Evolutionary conservation across 306 rosid genomes (phyloP).

Genomic region (Begonia fuchsioides): DNA sequence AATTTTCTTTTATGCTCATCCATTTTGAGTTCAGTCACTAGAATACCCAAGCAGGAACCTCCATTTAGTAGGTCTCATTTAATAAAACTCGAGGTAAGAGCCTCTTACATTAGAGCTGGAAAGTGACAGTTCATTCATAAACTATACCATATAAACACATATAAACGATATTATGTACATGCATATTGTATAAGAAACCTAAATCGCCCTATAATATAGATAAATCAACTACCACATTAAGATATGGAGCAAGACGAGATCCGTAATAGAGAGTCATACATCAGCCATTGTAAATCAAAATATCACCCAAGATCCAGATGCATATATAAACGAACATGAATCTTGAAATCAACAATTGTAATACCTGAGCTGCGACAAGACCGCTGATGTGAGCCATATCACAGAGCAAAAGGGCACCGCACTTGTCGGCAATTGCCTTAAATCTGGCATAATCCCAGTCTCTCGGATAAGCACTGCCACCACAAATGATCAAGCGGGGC

Average conservation of each 20-base stretch:
- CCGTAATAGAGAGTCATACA: not conserved
- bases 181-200: no score
- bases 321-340: not conserved
- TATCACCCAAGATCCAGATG: not conserved
- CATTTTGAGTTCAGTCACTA: no score
- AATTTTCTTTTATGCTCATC: no score
- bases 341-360: not conserved
- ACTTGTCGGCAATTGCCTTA: slow-evolving; percentile 56
- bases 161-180: no score
- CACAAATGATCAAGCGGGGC: slow-evolving; percentile 69
- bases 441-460: slow-evolving; percentile 77
- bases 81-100: not conserved
- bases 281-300: not conserved
- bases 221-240: no score
- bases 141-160: no score
- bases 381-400: slow-evolving; percentile 98
- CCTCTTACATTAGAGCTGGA: not conserved
- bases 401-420: slow-evolving; percentile 75
- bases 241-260: not conserved
- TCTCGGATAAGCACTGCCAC: slow-evolving; percentile 88
- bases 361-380: slow-evolving; percentile 90
- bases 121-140: not conserved
- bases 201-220: no score
- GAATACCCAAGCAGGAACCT: no score
- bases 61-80: not conserved